phyloP scores from a whole-genome alignment of 2,329 filamentous ascomycete species.

The Bipolaris gigantea region DNA sequence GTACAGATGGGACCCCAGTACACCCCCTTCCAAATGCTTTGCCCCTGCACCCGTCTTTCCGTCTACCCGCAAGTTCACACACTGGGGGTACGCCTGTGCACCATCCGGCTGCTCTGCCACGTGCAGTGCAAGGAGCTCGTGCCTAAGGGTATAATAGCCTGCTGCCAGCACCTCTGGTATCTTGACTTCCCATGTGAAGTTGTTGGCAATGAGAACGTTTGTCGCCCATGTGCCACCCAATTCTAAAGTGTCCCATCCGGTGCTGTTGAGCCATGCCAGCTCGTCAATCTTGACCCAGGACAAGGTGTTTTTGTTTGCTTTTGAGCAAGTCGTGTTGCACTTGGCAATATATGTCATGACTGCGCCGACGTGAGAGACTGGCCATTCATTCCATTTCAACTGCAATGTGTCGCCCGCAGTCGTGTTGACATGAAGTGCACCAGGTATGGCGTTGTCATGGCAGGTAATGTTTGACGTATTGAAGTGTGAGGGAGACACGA shows the following conservation, averaged over 20 bases:
- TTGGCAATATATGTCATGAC: constrained; percentile 39
- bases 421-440: constrained; percentile 54
- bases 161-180: constrained; percentile 47
- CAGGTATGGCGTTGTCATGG: constrained; percentile 59
- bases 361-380: constrained; percentile 38
- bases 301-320: constrained; percentile 23
- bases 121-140: constrained; percentile 57
- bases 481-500: constrained; percentile 26
- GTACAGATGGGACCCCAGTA: constrained; percentile 54
- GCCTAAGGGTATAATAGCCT: constrained; percentile 57
- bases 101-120: constrained; percentile 47
- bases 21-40: constrained; percentile 44
- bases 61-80: constrained; percentile 52
- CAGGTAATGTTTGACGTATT: constrained; percentile 54
- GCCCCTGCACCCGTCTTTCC: constrained; percentile 46
- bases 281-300: constrained; percentile 41
- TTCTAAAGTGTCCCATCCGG: constrained; percentile 16
- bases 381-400: constrained; percentile 55
- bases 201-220: constrained; percentile 45
- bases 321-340: constrained; percentile 27
- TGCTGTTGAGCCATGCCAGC: constrained; percentile 30
- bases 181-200: constrained; percentile 50
- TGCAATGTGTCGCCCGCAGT: constrained; percentile 59
- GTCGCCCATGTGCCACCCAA: constrained; percentile 37
- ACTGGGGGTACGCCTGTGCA: constrained; percentile 57